These are phyloP conservation scores for Mediolabrus comicus DNA, from an alignment of 108 stramenopile genomes.

Conservation along the genomic window DNA sequence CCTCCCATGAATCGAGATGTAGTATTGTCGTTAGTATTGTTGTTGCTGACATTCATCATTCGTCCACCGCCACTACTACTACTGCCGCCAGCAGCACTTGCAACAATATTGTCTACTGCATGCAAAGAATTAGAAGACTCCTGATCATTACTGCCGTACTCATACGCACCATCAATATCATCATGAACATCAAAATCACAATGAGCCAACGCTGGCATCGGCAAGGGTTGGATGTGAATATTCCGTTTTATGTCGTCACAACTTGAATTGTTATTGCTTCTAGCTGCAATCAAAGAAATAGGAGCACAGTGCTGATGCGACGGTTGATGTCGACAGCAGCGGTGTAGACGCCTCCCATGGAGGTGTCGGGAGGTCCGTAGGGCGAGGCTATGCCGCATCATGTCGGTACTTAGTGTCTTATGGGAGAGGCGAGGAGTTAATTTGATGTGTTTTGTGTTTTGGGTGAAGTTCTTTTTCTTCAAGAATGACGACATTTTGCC, in stretches of 20 bases:
- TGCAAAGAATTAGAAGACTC: conserved; percentile 5
- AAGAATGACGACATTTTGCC: no score
- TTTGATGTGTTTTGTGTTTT: not conserved
- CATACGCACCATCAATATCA: not conserved
- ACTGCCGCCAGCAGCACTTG: not conserved
- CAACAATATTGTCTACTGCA: not conserved
- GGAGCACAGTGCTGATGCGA: not conserved
- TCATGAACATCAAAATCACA: conserved; percentile 1
- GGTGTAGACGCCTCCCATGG: not conserved
- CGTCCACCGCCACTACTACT: not conserved
- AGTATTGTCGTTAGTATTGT: not conserved
- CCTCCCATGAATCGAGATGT: conserved; percentile 5
- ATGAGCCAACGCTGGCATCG: conserved; percentile 38
- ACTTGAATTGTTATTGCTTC: not conserved
- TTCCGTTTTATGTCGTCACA: not conserved
- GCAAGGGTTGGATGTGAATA: conserved; percentile 39
- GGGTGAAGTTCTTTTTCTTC: not conserved
- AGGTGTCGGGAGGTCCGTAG: not conserved
- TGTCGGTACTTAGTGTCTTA: not conserved
- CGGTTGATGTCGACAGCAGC: not conserved
- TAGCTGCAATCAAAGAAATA: not conserved
- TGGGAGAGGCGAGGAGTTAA: no score
- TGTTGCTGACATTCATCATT: not conserved
- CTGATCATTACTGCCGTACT: conserved; percentile 10
- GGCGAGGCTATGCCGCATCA: not conserved